phyloP scores from a whole-genome alignment of 176 grass and related monocot genomes.

The Zoysia pacifica region DNA sequence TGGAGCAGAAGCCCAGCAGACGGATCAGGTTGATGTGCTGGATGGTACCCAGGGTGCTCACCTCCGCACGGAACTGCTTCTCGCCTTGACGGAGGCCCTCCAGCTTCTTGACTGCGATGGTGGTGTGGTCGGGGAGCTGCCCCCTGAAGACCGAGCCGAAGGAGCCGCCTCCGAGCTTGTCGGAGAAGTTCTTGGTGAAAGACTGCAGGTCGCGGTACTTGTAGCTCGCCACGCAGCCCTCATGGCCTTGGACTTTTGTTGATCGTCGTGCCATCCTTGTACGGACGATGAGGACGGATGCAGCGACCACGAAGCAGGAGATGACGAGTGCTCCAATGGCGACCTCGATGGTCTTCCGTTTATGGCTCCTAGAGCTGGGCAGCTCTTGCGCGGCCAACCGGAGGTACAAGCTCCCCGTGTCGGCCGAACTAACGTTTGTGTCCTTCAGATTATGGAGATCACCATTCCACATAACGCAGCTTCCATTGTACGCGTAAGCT shows the following conservation, averaged over 20 bases:
- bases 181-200: constrained; percentile 51
- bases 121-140: not conserved
- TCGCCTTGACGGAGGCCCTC: constrained; percentile 43
- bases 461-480: constrained; percentile 35
- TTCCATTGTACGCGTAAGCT: constrained; percentile 35
- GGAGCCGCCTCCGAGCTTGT: constrained; percentile 45
- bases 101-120: constrained; percentile 53
- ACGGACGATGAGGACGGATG: not conserved
- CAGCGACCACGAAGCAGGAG: not conserved
- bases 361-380: not conserved
- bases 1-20: too few species aligned
- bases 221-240: constrained; percentile 5
- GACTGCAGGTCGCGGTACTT: constrained; percentile 42
- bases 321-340: not conserved
- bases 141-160: constrained; percentile 52
- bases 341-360: not conserved
- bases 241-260: not conserved
- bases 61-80: too few species aligned
- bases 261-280: not conserved
- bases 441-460: constrained; percentile 36
- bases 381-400: constrained; percentile 18
- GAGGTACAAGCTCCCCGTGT: not conserved
- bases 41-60: too few species aligned
- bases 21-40: too few species aligned
- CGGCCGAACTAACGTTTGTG: not conserved